Conservation (phyloP, 2,329 filamentous ascomycete species). For the Dactylella cylindrospora region DNA sequence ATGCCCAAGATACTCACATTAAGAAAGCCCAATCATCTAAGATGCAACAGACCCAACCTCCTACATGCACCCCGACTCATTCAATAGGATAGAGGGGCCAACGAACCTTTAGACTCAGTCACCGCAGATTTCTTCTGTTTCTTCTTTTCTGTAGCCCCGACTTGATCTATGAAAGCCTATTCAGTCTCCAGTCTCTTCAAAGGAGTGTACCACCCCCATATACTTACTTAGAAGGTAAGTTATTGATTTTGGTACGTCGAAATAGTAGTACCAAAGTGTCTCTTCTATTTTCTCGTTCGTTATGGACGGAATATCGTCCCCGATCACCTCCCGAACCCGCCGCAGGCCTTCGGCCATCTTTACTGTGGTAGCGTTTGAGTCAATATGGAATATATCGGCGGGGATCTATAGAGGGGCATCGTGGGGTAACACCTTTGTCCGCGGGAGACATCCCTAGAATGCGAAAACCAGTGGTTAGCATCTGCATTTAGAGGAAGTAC, state of each 20-base stretch:
- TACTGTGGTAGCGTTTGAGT: slow-evolving; percentile 12
- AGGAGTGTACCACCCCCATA: background rate
- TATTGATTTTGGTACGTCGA: slow-evolving; percentile 83
- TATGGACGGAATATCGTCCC: slow-evolving; percentile 58
- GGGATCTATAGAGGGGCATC: slow-evolving; percentile 26
- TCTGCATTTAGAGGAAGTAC: background rate
- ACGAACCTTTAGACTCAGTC: slow-evolving; percentile 40
- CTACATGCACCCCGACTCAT: background rate
- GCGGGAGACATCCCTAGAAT: slow-evolving; percentile 33
- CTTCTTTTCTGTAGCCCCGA: slow-evolving; percentile 40
- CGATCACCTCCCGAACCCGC: slow-evolving; percentile 52
- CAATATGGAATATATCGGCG: background rate
- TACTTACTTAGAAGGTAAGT: slow-evolving; percentile 70
- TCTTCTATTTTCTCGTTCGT: slow-evolving; percentile 78
- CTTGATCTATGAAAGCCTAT: slow-evolving; percentile 1
- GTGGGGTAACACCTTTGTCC: slow-evolving; percentile 42
- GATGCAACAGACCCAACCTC: too few relatives aligned
- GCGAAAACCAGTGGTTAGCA: background rate
- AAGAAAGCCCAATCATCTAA: slow-evolving; percentile 1
- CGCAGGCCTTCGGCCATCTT: slow-evolving; percentile 49
- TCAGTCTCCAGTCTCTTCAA: background rate
- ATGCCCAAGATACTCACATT: slow-evolving; percentile 37
- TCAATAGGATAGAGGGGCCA: background rate
- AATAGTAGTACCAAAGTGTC: slow-evolving; percentile 92
- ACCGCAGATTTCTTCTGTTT: slow-evolving; percentile 43